These are phyloP conservation scores for Quercus ilex DNA, from an alignment of 306 rosid genomes.

Conservation along the genomic window DNA sequence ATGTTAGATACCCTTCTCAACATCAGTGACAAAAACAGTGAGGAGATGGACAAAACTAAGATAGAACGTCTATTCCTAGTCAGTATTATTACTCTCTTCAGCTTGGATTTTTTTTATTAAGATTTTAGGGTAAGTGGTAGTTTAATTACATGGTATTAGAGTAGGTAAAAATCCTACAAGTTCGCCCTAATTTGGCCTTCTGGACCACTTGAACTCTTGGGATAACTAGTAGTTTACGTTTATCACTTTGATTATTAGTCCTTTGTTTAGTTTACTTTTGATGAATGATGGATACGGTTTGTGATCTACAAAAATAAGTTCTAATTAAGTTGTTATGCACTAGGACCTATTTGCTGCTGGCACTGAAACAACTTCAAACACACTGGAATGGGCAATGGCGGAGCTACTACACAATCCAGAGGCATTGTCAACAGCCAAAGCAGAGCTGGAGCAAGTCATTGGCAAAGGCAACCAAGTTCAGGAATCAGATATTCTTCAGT, in stretches of 20 bases:
- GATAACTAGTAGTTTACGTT: no score
- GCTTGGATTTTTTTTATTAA: neutral
- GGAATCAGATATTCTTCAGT: slow-evolving; percentile 14
- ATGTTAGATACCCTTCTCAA: neutral
- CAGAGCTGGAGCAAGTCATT: slow-evolving; percentile 11
- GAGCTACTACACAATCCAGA: slow-evolving; percentile 24
- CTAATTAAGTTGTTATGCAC: neutral
- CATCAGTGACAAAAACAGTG: neutral
- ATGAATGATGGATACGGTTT: no score
- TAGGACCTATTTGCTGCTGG: slow-evolving; percentile 21
- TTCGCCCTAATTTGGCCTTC: slow-evolving; percentile 28
- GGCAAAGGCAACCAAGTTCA: slow-evolving; percentile 21
- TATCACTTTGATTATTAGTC: no score
- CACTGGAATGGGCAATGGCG: slow-evolving; percentile 36
- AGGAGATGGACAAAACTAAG: slow-evolving; percentile 3
- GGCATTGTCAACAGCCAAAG: slow-evolving; percentile 16
- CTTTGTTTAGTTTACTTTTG: neutral
- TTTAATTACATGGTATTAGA: no score
- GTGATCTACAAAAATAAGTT: slow-evolving; percentile 4
- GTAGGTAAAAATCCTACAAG: neutral
- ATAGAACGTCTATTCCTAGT: slow-evolving; percentile 14
- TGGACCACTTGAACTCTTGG: no score
- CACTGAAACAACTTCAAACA: slow-evolving; percentile 20
- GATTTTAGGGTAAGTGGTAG: neutral
- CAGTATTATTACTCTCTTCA: neutral